Evolutionary conservation across 2,329 filamentous ascomycete genomes (phyloP), one percentile per base, ranked within the genome.

Genomic region (Xylariaceae sp.): DNA sequence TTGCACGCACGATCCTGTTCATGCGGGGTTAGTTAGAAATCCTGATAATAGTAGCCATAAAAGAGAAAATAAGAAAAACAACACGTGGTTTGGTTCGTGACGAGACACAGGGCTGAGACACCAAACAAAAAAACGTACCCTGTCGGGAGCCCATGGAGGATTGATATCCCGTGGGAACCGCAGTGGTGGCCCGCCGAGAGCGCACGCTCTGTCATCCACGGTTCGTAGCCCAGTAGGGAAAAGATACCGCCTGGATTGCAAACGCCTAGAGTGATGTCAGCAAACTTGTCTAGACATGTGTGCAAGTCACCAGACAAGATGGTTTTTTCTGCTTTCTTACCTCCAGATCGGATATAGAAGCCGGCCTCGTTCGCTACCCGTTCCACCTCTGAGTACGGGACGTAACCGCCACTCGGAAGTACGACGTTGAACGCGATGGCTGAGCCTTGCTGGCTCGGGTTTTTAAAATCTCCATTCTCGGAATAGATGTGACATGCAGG

Each of bases 381-480:
- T 71, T 88, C 86, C n/a, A 87, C 82, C 1, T 81, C 77, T 1
- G 77, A 78, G 66, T 85, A 86, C 0, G 81, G 76, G 35, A 86
- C 73, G 64, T 82, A 80, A 0, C 72, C 72, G 1, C 84, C 84
- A 58, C 82, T 76, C 2, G 77, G 69, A n/a, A 72, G 72, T 30
- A 79, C 71, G 10, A 88, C 72, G 62, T 88, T 89, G 73, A 89
- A 87, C 1, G 85, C 82, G 18, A 89, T 74, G 0, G 83, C 87
- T 1, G 84, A 79, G 1, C 86, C 85, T 68, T 87, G 83, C 17
- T 76, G 77, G 13, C 67, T 72, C 0, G 80, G 66, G 66, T 86
- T 78, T 3, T 76, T 80, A 53, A 82, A 85, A 7, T 75, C 69
- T 11, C 73, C 75, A 39, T 73, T 73, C 39, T 83, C 80, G 61